A percentile compares a stretch with the other conserved stretches of the same genome.
Evolutionary conservation across 1,284 basidiomycete species (phyloP).

Genomic region (Cutaneotrichosporon arboriforme): DNA sequence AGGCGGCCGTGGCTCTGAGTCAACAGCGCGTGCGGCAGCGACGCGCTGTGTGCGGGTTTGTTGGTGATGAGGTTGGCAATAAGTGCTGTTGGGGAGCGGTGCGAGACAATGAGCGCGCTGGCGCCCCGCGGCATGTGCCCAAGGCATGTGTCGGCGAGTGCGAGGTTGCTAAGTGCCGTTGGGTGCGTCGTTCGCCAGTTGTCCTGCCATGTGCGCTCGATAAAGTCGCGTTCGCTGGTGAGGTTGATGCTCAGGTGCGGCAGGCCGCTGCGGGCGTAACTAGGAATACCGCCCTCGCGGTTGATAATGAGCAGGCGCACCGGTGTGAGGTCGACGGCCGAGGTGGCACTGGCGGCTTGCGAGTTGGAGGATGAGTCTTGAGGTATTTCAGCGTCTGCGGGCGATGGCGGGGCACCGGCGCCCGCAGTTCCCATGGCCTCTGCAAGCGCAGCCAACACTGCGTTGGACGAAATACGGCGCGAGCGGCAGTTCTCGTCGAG

Average conservation of each 20-base stretch:
- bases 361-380: background rate
- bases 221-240: conserved; percentile 78
- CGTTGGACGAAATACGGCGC: conserved; percentile 80
- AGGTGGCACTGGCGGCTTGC: no score
- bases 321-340: conserved; percentile 65
- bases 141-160: conserved; percentile 82
- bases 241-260: conserved; percentile 97
- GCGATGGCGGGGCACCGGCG: background rate
- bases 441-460: conserved; percentile 81
- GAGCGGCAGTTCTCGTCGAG: conserved; percentile 84
- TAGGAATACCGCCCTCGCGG: conserved; percentile 92
- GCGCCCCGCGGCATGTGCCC: conserved; percentile 88
- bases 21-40: conserved; percentile 85
- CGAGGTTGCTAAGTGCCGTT: conserved; percentile 77
- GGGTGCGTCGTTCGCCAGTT: conserved; percentile 76
- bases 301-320: conserved; percentile 97
- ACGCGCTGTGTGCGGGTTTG: conserved; percentile 92
- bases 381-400: background rate
- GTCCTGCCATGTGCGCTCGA: conserved; percentile 74
- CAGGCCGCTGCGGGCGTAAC: conserved; percentile 87
- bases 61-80: conserved; percentile 98
- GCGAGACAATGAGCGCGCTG: conserved; percentile 92
- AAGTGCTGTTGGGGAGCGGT: conserved; percentile 88
- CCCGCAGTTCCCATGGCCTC: conserved; percentile 64
- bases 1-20: conserved; percentile 71